A percentile compares a stretch with the other conserved stretches of the same genome.
phyloP scores from a whole-genome alignment of 441 rosid genomes.

The Flueggea neowawraea region DNA sequence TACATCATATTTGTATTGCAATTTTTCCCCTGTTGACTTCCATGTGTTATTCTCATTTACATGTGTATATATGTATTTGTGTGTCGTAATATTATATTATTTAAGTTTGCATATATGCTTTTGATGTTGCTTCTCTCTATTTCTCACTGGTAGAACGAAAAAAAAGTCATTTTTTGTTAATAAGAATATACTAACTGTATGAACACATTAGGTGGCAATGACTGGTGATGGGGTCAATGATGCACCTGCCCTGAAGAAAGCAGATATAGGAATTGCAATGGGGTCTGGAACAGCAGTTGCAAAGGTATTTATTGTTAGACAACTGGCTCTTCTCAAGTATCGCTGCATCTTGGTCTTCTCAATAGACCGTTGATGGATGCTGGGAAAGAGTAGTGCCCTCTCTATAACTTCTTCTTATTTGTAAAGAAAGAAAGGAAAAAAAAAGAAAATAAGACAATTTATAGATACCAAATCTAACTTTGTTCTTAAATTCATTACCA shows the following conservation, averaged over 20 bases:
- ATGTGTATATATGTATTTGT: background rate
- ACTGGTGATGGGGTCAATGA: slow-evolving; percentile 99
- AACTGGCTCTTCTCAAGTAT: slow-evolving; percentile 1
- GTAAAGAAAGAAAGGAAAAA: no score
- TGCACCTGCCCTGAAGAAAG: slow-evolving; percentile 98
- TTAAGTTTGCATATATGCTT: background rate
- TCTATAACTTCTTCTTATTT: no score
- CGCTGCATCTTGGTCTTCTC: background rate
- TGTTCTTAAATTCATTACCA: no score
- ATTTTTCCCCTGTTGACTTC: background rate
- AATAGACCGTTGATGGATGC: background rate
- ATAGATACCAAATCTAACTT: no score
- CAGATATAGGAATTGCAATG: slow-evolving; percentile 99
- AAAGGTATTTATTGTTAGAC: slow-evolving; percentile 45
- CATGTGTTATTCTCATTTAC: background rate
- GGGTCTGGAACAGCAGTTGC: slow-evolving; percentile 99
- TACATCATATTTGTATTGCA: no score
- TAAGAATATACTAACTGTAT: slow-evolving; percentile 3
- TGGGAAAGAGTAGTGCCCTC: background rate
- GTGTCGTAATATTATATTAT: background rate
- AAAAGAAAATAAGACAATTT: no score
- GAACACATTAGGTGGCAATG: slow-evolving; percentile 85
- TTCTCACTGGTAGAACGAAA: background rate
- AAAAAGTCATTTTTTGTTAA: background rate
- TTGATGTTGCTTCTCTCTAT: background rate